Evolutionary conservation across 2,329 filamentous ascomycete species (phyloP).

Genomic region (Epicoccum sorghinum): DNA sequence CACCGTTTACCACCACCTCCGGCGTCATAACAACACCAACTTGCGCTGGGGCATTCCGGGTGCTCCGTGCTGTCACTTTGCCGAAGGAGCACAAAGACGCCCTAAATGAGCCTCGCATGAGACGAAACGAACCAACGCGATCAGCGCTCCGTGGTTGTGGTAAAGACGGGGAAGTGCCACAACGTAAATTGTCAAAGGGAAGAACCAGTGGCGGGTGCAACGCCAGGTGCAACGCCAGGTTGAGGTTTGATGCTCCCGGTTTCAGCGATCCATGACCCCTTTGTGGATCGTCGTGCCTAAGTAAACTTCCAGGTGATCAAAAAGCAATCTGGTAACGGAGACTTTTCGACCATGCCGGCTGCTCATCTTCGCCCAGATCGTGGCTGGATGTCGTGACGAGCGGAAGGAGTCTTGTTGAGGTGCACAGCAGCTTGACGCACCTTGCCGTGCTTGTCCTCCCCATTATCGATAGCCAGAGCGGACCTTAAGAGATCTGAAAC

Average conservation of each 20-base stretch:
- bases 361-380: neutral
- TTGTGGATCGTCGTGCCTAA: constrained; percentile 4
- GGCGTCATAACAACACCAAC: constrained; percentile 4
- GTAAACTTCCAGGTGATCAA: neutral
- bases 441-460: constrained; percentile 13
- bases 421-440: constrained; percentile 12
- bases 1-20: neutral
- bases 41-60: constrained; percentile 7
- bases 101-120: constrained; percentile 12
- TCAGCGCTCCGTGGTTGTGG: constrained; percentile 7
- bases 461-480: constrained; percentile 17
- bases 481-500: constrained; percentile 11
- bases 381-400: constrained; percentile 8
- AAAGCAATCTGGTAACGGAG: neutral
- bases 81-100: constrained; percentile 2
- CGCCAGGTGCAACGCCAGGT: neutral
- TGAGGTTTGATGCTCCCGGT: constrained; percentile 13
- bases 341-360: neutral
- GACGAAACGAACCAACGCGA: constrained; percentile 9
- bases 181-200: constrained; percentile 1
- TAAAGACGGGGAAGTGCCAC: constrained; percentile 12
- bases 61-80: constrained; percentile 1
- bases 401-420: constrained; percentile 12
- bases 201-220: constrained; percentile 3
- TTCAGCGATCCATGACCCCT: constrained; percentile 11